phyloP scores from a whole-genome alignment of 2,329 filamentous ascomycete genomes.

The Colletotrichum costaricense region DNA sequence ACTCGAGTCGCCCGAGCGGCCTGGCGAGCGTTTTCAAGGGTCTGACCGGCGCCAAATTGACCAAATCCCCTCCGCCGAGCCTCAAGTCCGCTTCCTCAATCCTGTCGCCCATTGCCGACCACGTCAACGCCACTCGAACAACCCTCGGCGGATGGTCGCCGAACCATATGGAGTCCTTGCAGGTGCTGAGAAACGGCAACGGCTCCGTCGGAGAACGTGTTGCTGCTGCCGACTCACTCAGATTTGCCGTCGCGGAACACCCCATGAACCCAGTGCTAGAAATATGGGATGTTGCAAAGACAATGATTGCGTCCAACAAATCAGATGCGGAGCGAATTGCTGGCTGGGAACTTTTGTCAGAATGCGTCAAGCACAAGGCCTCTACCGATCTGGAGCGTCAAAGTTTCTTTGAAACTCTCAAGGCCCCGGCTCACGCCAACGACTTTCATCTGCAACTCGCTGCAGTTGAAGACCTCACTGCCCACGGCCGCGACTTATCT shows the following conservation, averaged over 20 bases:
- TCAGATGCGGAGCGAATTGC: constrained; percentile 63
- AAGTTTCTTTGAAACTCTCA: constrained; percentile 73
- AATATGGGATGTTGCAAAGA: constrained; percentile 75
- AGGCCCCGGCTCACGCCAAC: constrained; percentile 65
- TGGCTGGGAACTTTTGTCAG: constrained; percentile 74
- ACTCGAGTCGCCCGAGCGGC: constrained; percentile 65
- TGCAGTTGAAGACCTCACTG: constrained; percentile 71
- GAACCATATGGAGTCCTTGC: constrained; percentile 65
- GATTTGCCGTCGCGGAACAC: constrained; percentile 67
- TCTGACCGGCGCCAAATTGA: constrained; percentile 66
- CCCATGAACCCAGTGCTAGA: constrained; percentile 69
- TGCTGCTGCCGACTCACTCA: constrained; percentile 67
- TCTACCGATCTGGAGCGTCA: constrained; percentile 75
- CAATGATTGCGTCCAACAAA: constrained; percentile 70
- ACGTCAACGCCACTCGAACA: constrained; percentile 54
- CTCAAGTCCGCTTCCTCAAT: constrained; percentile 52
- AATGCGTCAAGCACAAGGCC: constrained; percentile 71
- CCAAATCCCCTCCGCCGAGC: constrained; percentile 60
- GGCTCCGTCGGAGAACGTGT: constrained; percentile 65
- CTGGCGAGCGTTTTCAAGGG: constrained; percentile 74
- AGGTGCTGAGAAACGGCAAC: constrained; percentile 58
- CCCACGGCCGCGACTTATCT: constrained; percentile 69
- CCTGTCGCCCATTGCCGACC: constrained; percentile 54
- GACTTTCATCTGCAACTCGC: constrained; percentile 76
- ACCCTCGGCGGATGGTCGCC: constrained; percentile 58